Base-by-base conservation (phyloP, 2,329 filamentous ascomycete genomes). In the Fusarium vanettenii region DNA sequence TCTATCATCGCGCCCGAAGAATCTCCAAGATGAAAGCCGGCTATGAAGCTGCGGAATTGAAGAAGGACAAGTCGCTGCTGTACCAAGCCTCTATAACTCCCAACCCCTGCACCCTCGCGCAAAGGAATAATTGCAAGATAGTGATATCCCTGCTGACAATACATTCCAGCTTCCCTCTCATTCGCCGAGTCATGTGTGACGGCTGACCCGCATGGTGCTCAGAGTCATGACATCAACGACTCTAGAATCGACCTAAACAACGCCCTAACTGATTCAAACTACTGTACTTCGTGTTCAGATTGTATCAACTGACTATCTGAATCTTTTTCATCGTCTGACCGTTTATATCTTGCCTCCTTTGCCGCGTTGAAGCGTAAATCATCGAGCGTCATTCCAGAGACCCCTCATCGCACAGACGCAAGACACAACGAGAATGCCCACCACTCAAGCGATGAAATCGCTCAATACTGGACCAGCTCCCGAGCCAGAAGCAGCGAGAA, bases 141-240 rank as follows among this genome's bases (percentile, higher is more conserved):
- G 27, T 52, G 3, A 31, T 31, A 52, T 52, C 14, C 11, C 10
- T n/a, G 48, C 25, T 52, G 27, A 52, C 45, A 50, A 18, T 6
- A 20, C 27, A n/a, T 31, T 13, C 16, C 48, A 20, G 4, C 48
- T 52, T 29, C 10, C 27, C 6, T 31, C 27, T 31, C 48, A 52
- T 16, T 35, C 7, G 1, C 13, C 10, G 6, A 2, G 10, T 18
- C 33, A 29, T 59, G 61, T 45, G 39, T 48, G 29, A 45, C 48
- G 27, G 9, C 27, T n/a, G 27, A 52, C 14, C 45, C 37, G 33
- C 11, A 31, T 25, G 13, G 2, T 22, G 31, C 13, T 29, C 25
- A 16, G 25, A 31, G 50, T 33, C 60, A 72, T 72, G 69, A 72
- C 70, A 72, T 72, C 70, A 72, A 72, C 69, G 70, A 72, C 62